These are phyloP conservation scores for Boletus sensibilis DNA, from an alignment of 768 basidiomycete species.

Conservation along the genomic window DNA sequence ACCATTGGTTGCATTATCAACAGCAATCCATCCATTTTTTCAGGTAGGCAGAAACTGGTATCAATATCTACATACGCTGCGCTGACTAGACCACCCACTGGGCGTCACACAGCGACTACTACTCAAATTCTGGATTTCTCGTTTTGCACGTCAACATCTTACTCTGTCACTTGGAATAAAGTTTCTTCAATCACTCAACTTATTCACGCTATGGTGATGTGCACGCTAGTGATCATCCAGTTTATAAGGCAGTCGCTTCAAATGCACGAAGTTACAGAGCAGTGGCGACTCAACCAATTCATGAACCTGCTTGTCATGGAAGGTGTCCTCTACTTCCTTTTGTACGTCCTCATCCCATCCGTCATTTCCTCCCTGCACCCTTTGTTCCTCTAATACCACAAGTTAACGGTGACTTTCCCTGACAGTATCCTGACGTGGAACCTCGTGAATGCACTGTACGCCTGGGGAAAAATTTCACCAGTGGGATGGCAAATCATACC, in stretches of 20 bases:
- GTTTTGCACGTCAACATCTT: neutral
- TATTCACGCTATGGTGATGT: neutral
- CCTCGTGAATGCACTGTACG: neutral
- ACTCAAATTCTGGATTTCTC: neutral
- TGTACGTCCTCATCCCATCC: neutral
- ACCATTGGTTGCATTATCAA: neutral
- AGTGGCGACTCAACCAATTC: conserved; percentile 10
- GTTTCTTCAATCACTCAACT: neutral
- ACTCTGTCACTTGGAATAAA: neutral
- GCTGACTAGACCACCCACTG: neutral
- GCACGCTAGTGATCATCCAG: neutral
- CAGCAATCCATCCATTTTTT: neutral
- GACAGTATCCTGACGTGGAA: neutral
- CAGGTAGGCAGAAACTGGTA: neutral
- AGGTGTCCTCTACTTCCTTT: conserved; percentile 11
- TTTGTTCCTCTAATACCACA: neutral
- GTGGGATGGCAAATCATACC: neutral
- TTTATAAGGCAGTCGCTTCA: conserved; percentile 2
- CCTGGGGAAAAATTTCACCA: neutral
- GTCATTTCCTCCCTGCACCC: too few species aligned
- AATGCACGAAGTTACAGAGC: neutral
- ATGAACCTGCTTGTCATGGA: conserved; percentile 4
- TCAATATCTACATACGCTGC: neutral
- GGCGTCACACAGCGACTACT: neutral
- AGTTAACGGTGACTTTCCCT: neutral